Evolutionary conservation across 108 stramenopile species (phyloP).

Genomic region (Stephanodiscus triporus): DNA sequence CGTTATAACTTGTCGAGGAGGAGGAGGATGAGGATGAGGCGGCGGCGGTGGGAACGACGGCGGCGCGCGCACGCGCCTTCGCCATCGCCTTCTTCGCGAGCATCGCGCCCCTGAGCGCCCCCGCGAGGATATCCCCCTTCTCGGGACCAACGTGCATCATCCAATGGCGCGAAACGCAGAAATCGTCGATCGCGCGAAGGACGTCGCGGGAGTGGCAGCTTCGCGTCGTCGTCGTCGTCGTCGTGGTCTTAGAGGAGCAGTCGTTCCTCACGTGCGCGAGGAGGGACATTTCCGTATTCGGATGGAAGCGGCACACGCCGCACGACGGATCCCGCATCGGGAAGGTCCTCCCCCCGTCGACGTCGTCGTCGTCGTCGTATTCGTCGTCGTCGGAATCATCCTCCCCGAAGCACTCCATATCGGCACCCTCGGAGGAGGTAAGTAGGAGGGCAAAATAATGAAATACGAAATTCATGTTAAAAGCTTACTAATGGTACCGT

Average conservation of each 20-base stretch:
- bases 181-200: conserved; percentile 66
- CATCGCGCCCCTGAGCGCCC: conserved; percentile 33
- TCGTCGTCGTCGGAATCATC: neutral
- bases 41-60: too few relatives aligned
- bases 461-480: too few relatives aligned
- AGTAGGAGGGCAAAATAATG: too few relatives aligned
- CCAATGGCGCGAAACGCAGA: conserved; percentile 82
- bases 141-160: conserved; percentile 92
- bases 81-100: conserved; percentile 6
- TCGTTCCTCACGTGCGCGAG: conserved; percentile 24
- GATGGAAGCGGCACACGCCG: conserved; percentile 29
- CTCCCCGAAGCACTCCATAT: neutral
- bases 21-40: conserved; percentile 5
- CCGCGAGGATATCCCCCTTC: conserved; percentile 63
- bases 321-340: conserved; percentile 26
- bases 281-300: conserved; percentile 27
- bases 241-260: neutral
- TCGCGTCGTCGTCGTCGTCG: neutral
- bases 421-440: too few relatives aligned
- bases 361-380: neutral
- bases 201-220: conserved; percentile 30
- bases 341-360: neutral
- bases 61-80: too few relatives aligned
- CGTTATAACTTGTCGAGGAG: neutral
- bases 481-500: too few relatives aligned